These are phyloP conservation scores for Globisporangium mamillatum DNA, from an alignment of 352 stramenopile species.

Conservation along the genomic window DNA sequence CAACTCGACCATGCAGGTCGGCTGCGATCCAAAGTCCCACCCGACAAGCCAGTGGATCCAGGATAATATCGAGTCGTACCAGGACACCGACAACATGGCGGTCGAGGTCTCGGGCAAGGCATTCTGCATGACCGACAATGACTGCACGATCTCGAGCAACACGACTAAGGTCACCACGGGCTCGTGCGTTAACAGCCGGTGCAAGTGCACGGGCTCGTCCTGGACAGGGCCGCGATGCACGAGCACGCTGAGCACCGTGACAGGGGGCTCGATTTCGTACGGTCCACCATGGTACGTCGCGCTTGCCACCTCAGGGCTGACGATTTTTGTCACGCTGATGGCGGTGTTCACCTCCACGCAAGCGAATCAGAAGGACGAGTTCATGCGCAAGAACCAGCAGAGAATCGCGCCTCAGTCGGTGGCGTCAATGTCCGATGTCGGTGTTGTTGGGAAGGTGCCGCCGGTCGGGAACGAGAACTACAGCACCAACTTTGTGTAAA, in stretches of 20 bases:
- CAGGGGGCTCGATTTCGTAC: background rate
- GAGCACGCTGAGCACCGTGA: slow-evolving; percentile 4
- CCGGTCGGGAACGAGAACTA: background rate
- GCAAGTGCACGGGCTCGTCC: slow-evolving; percentile 24
- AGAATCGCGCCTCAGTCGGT: background rate
- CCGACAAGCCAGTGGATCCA: slow-evolving; percentile 36
- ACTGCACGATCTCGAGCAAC: slow-evolving; percentile 32
- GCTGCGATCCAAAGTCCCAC: slow-evolving; percentile 32
- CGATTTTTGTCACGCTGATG: background rate
- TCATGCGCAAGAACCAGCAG: slow-evolving; percentile 7
- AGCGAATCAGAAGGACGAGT: background rate
- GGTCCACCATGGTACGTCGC: slow-evolving; percentile 6
- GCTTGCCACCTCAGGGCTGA: slow-evolving; percentile 2
- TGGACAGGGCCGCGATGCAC: slow-evolving; percentile 40
- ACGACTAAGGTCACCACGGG: slow-evolving; percentile 27
- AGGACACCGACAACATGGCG: slow-evolving; percentile 23
- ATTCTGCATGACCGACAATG: slow-evolving; percentile 24
- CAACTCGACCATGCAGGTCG: slow-evolving; percentile 19
- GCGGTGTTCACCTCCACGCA: background rate
- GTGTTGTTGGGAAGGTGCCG: background rate
- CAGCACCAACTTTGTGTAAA: slow-evolving; percentile 13
- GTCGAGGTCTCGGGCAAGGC: slow-evolving; percentile 24
- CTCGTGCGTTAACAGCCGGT: slow-evolving; percentile 28
- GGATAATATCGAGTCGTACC: slow-evolving; percentile 30
- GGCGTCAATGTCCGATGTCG: background rate